Evolutionary conservation across 202 grass and related monocot genomes (phyloP), one percentile per base, ranked within the genome.

Genomic region (Zoysia matrella): DNA sequence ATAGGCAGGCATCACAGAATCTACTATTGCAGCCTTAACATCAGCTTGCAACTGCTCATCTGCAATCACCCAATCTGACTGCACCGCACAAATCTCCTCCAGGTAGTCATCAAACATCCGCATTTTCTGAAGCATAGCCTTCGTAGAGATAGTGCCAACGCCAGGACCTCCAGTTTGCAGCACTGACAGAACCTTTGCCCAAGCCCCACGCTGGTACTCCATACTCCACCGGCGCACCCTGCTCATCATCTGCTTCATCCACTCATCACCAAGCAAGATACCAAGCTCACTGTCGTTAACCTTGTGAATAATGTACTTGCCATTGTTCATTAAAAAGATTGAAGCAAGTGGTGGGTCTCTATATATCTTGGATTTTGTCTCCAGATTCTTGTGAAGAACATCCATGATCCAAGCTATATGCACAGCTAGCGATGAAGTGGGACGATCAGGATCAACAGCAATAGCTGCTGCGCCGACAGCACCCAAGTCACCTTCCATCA

Each of bases 391-490:
- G 60, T 95, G 90, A 70, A 98, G 88, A 66, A 98, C 95, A 72
- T 98, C 95, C 95, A 98, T 98, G 83, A 98, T 98, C 95, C 95
- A 98, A 3, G 90, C 88, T 72, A 98, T 89, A 57, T 98, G 92
- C 80, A 98, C 88, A 0, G 95, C 91, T 11, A 98, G 79, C 8
- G 92, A 92, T 2, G 95, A 98, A 61, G 95, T 93, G 6, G 88
- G 92, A 66, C 89, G 90, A 67, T 98, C 92, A 73, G 88, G 92
- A 74, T 98, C 95, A 4, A 92, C 72, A 40, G 89, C 53, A 4
- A 86, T 75, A 67, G 87, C 67, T 4, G 89, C 67, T 6, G 73
- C 62, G 0, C 75, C 76, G 3, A 84, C 57, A 65, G 83, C 73
- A 71, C 77, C 89, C 51, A 88, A 76, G 45, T 98, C 92, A 64